These are phyloP conservation scores for Eucalyptus cladocalyx DNA, from an alignment of 345 rosid species.

Conservation along the genomic window DNA sequence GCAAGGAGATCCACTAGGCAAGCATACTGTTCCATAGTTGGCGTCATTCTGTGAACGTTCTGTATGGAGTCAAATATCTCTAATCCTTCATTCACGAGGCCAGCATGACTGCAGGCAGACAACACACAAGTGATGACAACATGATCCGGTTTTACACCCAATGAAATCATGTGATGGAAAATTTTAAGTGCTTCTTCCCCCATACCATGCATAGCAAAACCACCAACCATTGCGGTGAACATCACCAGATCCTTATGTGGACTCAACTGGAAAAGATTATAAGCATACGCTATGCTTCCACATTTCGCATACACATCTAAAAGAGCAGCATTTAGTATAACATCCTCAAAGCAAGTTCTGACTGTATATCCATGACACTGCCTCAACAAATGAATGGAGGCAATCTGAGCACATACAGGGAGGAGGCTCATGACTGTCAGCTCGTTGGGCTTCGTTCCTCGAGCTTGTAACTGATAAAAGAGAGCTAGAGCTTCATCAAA, in stretches of 20 bases:
- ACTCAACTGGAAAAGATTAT: constrained; percentile 39
- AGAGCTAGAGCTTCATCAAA: constrained; percentile 39
- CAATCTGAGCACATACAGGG: constrained; percentile 51
- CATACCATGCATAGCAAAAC: constrained; percentile 80
- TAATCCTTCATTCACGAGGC: constrained; percentile 63
- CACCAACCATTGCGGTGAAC: constrained; percentile 74
- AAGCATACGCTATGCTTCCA: constrained; percentile 47
- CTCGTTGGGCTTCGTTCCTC: constrained; percentile 60
- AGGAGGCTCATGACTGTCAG: constrained; percentile 69
- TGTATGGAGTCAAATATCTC: constrained; percentile 43
- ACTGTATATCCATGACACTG: constrained; percentile 69
- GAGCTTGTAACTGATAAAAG: constrained; percentile 42
- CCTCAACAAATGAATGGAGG: constrained; percentile 46
- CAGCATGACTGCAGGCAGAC: constrained; percentile 83
- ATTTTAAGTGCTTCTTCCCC: constrained; percentile 65
- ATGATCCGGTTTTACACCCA: constrained; percentile 61
- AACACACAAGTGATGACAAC: constrained; percentile 59
- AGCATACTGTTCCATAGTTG: constrained; percentile 65
- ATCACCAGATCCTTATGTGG: constrained; percentile 51
- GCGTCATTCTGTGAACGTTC: constrained; percentile 36
- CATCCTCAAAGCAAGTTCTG: constrained; percentile 49
- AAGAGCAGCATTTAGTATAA: constrained; percentile 47
- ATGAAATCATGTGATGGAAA: constrained; percentile 45
- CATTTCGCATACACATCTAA: constrained; percentile 77
- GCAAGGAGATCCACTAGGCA: constrained; percentile 83